Conservation (phyloP, 2,329 filamentous ascomycete genomes). For the Alternaria viburni region DNA sequence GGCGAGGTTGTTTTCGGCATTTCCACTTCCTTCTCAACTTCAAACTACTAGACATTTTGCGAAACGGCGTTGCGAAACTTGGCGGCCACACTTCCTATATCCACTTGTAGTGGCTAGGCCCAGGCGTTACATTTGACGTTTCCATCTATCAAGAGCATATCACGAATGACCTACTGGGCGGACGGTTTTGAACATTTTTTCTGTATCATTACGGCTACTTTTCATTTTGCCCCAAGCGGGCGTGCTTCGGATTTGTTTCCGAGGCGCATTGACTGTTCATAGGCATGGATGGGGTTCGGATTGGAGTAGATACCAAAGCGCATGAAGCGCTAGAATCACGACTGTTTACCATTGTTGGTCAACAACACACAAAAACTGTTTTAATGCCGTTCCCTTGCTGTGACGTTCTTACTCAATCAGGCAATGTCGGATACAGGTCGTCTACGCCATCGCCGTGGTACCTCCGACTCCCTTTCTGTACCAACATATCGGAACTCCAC, state of each 20-base stretch:
- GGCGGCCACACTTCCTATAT: conserved; percentile 19
- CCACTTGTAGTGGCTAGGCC: conserved; percentile 15
- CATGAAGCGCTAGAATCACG: conserved; percentile 24
- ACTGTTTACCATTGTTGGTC: conserved; percentile 14
- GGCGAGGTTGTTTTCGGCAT: conserved; percentile 33
- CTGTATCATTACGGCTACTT: conserved; percentile 17
- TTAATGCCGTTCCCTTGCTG: neutral
- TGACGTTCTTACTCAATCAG: neutral
- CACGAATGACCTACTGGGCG: conserved; percentile 22
- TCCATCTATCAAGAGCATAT: conserved; percentile 21
- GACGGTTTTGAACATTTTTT: conserved; percentile 25
- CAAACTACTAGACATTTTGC: conserved; percentile 27
- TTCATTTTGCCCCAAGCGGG: conserved; percentile 9
- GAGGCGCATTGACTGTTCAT: conserved; percentile 8
- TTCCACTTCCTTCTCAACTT: conserved; percentile 3
- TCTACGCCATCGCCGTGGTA: neutral
- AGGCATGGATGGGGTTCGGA: conserved; percentile 5
- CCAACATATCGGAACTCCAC: neutral
- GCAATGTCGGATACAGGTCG: neutral
- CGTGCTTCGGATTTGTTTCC: neutral
- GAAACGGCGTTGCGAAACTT: conserved; percentile 32
- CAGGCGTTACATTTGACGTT: conserved; percentile 10
- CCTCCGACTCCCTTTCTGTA: neutral
- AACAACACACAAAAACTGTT: neutral
- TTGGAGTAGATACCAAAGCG: conserved; percentile 29